Percentiles rank a stretch among this genome's conserved stretches.
These are phyloP conservation scores for Paecilomyces variotii DNA, from an alignment of 2,329 filamentous ascomycete genomes.

Conservation along the genomic window DNA sequence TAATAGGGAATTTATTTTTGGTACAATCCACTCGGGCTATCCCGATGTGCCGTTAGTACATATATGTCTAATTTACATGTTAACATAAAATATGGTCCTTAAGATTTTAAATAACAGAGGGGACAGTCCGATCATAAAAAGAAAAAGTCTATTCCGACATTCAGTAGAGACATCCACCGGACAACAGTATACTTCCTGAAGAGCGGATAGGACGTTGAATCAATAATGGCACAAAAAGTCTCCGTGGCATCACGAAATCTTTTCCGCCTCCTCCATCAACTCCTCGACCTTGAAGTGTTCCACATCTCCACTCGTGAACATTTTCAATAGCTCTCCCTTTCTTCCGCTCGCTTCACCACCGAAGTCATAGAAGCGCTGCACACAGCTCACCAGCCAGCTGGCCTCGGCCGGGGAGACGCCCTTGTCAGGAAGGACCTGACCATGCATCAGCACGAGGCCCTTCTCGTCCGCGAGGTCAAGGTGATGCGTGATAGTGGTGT, in stretches of 20 bases:
- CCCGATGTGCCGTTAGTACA: not conserved
- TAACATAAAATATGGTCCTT: not conserved
- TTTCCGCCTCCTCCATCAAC: conserved; percentile 83
- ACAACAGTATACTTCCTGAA: not conserved
- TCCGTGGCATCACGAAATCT: conserved; percentile 37
- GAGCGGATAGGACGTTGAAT: not conserved
- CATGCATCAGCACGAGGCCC: conserved; percentile 78
- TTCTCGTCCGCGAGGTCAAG: conserved; percentile 66
- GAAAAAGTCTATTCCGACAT: too few species aligned
- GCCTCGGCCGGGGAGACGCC: conserved; percentile 74
- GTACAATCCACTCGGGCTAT: not conserved
- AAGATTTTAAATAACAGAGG: too few species aligned
- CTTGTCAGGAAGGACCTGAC: conserved; percentile 64
- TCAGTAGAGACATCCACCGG: too few species aligned
- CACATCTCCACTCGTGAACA: conserved; percentile 71
- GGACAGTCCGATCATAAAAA: too few species aligned
- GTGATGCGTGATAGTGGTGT: conserved; percentile 92
- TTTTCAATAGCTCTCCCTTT: conserved; percentile 65
- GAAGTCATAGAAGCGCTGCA: conserved; percentile 83
- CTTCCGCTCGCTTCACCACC: conserved; percentile 50
- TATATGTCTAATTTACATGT: not conserved
- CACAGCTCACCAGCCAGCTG: conserved; percentile 82
- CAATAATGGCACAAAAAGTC: not conserved
- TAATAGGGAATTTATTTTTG: not conserved
- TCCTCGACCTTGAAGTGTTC: conserved; percentile 71